Evolutionary conservation across 2,329 filamentous ascomycete species (phyloP).

Genomic region (Xylariaceae sp.): DNA sequence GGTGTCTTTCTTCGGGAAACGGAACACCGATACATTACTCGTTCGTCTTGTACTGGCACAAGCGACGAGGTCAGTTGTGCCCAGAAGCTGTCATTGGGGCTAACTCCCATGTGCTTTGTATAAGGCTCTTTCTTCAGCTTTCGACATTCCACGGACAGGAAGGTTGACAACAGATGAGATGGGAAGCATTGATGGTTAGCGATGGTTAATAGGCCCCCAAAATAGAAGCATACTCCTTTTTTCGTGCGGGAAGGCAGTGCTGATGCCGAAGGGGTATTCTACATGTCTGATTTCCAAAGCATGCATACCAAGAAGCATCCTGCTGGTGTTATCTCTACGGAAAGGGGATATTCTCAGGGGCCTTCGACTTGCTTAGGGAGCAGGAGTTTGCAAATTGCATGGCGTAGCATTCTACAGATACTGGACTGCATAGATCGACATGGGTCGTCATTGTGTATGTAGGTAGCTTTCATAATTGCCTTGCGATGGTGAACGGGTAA

Average conservation of each 20-base stretch:
- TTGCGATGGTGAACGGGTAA: too few relatives aligned
- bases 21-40: neutral
- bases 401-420: neutral
- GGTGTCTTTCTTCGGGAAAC: neutral
- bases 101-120: constrained; percentile 7
- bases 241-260: neutral
- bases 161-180: neutral
- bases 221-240: neutral
- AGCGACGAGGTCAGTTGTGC: neutral
- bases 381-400: neutral
- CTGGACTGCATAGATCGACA: neutral
- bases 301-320: constrained; percentile 5
- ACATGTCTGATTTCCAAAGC: constrained; percentile 6
- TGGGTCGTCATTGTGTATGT: neutral
- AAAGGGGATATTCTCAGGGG: neutral
- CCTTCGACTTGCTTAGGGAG: neutral
- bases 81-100: neutral
- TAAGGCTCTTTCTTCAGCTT: neutral
- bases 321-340: constrained; percentile 6
- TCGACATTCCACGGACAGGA: neutral
- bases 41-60: neutral
- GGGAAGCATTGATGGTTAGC: neutral
- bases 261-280: neutral
- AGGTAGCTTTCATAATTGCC: too few relatives aligned
- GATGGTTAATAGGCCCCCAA: neutral